phyloP scores from a whole-genome alignment of 768 basidiomycete genomes.

The Glaciozyma antarctica region DNA sequence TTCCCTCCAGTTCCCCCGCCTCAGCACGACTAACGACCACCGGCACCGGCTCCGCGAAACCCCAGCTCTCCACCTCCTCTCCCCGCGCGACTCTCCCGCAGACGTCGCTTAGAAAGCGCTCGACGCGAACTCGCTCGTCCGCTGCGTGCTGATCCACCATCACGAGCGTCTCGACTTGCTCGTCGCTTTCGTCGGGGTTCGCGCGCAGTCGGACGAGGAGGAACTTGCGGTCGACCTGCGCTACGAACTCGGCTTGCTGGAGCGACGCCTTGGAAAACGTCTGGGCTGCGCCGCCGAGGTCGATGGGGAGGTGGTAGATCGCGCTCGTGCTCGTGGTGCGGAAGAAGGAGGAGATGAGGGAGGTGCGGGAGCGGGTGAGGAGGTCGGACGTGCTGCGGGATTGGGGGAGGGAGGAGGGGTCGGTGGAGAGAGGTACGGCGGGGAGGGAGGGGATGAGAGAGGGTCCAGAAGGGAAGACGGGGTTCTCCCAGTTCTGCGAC shows the following conservation, averaged over 20 bases:
- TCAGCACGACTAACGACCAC: slow-evolving; percentile 37
- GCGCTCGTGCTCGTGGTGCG: not conserved
- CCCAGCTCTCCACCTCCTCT: slow-evolving; percentile 41
- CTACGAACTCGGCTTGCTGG: slow-evolving; percentile 52
- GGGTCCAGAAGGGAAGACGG: slow-evolving; percentile 48
- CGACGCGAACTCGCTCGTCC: slow-evolving; percentile 90
- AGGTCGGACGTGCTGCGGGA: not conserved
- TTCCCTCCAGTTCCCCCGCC: slow-evolving; percentile 44
- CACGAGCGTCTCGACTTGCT: slow-evolving; percentile 46
- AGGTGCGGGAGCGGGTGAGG: not conserved
- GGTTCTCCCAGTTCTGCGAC: slow-evolving; percentile 36
- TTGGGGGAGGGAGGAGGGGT: not conserved
- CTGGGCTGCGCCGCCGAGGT: not conserved
- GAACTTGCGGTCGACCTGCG: slow-evolving; percentile 86
- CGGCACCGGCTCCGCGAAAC: slow-evolving; percentile 18
- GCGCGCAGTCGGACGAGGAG: slow-evolving; percentile 43
- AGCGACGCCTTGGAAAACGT: slow-evolving; percentile 49
- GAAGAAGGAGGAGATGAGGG: not conserved
- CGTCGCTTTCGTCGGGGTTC: slow-evolving; percentile 40
- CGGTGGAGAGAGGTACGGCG: slow-evolving; percentile 1
- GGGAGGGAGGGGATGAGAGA: slow-evolving; percentile 22
- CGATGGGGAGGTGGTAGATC: not conserved
- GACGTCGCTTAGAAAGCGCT: slow-evolving; percentile 63
- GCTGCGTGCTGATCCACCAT: slow-evolving; percentile 96
- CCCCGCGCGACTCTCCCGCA: slow-evolving; percentile 44